Evolutionary conservation across 2,329 filamentous ascomycete genomes (phyloP).

Genomic region (Ambrosiella beaveri): DNA sequence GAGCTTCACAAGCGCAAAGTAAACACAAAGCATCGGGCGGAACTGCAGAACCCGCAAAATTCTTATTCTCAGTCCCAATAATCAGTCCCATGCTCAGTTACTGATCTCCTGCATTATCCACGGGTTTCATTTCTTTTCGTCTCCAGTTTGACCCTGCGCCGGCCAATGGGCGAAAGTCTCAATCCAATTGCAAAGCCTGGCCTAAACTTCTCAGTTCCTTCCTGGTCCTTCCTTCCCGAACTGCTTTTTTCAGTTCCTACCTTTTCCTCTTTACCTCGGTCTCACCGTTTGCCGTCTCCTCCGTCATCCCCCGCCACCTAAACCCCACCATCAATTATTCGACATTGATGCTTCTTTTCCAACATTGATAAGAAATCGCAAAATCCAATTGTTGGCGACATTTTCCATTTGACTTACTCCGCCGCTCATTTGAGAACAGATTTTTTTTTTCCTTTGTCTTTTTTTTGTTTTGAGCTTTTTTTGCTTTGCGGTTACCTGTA

Average conservation of each 20-base stretch:
- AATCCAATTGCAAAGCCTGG: slow-evolving; percentile 10
- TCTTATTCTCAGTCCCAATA: neutral
- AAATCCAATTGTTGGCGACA: neutral
- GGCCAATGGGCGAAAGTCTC: slow-evolving; percentile 4
- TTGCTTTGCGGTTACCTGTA: neutral
- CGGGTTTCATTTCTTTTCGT: neutral
- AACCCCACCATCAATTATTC: slow-evolving; percentile 3
- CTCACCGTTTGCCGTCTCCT: neutral
- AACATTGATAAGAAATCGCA: neutral
- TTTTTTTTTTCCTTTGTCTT: neutral
- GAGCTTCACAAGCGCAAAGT: neutral
- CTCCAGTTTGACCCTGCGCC: neutral
- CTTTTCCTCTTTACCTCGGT: slow-evolving; percentile 3
- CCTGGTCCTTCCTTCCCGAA: slow-evolving; percentile 9
- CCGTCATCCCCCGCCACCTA: neutral
- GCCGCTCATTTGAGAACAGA: slow-evolving; percentile 10
- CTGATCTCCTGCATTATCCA: neutral
- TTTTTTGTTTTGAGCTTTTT: neutral
- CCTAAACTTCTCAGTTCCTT: slow-evolving; percentile 2
- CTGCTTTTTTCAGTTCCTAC: slow-evolving; percentile 4
- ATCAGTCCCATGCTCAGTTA: neutral
- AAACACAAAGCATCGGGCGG: neutral
- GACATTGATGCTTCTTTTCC: slow-evolving; percentile 1
- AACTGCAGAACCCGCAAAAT: neutral
- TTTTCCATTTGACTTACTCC: slow-evolving; percentile 9